phyloP scores from a whole-genome alignment of 1,284 basidiomycete species.

The Puccinia horiana region DNA sequence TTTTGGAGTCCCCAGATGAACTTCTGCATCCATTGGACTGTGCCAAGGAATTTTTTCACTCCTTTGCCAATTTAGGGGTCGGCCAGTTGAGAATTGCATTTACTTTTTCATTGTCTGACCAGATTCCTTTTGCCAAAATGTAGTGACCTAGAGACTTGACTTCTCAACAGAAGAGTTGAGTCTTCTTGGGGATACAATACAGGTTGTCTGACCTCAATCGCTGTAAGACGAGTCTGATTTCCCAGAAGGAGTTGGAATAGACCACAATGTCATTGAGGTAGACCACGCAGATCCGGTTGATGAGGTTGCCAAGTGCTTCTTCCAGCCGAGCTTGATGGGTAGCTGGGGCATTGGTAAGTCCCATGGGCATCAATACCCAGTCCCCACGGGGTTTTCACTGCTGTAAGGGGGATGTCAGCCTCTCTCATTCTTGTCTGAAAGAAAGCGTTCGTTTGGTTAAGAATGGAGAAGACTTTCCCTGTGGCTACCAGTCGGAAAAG shows the following conservation, averaged over 20 bases:
- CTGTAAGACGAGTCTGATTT: background rate
- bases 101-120: background rate
- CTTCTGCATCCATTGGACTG: too few relatives aligned
- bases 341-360: conserved; percentile 59
- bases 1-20: conserved; percentile 10
- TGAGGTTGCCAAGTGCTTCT: conserved; percentile 37
- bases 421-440: conserved; percentile 61
- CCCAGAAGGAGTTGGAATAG: background rate
- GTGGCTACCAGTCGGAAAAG: conserved; percentile 7
- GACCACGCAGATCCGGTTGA: too few relatives aligned
- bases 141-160: conserved; percentile 14
- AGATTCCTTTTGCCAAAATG: background rate
- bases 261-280: conserved; percentile 17
- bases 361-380: conserved; percentile 62
- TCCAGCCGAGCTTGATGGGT: conserved; percentile 55
- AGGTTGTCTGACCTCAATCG: background rate
- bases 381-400: conserved; percentile 60
- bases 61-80: background rate
- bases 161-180: too few relatives aligned
- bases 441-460: conserved; percentile 62
- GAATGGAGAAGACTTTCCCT: conserved; percentile 57
- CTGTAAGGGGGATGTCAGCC: conserved; percentile 60
- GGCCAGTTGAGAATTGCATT: background rate
- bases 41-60: conserved; percentile 22
- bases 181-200: conserved; percentile 3